phyloP scores from a whole-genome alignment of 2,329 filamentous ascomycete species.

The Xylariaceae sp. region DNA sequence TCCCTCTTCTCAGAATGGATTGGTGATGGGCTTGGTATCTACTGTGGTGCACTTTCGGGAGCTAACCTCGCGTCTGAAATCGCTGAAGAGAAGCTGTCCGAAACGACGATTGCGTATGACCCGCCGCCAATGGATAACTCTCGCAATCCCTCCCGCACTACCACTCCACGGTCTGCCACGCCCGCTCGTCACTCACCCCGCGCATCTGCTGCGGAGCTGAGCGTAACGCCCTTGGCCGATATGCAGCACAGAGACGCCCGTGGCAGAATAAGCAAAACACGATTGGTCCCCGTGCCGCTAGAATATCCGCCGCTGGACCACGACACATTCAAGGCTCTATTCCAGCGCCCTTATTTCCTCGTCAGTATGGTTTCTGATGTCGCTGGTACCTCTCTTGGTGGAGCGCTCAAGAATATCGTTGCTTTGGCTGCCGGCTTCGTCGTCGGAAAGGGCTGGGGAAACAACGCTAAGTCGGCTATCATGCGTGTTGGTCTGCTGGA shows the following conservation, averaged over 20 bases:
- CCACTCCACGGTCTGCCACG: constrained; percentile 54
- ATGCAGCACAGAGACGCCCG: constrained; percentile 72
- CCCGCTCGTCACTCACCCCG: constrained; percentile 56
- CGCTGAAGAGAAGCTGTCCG: constrained; percentile 93
- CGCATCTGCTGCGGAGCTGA: constrained; percentile 55
- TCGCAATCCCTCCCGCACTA: constrained; percentile 68
- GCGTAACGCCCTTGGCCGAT: constrained; percentile 57
- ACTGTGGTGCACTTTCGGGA: constrained; percentile 92
- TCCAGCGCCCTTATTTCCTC: constrained; percentile 97
- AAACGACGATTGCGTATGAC: constrained; percentile 96
- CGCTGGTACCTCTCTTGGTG: constrained; percentile 93
- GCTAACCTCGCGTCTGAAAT: constrained; percentile 97
- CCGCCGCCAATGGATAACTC: constrained; percentile 84
- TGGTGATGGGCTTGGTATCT: constrained; percentile 87
- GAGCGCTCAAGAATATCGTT: constrained; percentile 96
- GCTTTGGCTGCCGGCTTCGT: constrained; percentile 94
- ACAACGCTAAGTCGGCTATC: constrained; percentile 98
- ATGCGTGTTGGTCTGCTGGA: constrained; percentile 96
- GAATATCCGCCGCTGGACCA: constrained; percentile 91
- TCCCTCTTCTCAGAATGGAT: constrained; percentile 95
- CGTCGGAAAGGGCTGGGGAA: constrained; percentile 93
- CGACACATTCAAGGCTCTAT: constrained; percentile 79
- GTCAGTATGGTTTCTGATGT: constrained; percentile 93
- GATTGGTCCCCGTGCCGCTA: constrained; percentile 75
- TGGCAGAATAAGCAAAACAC: constrained; percentile 69